Percentiles rank a stretch among this genome's conserved stretches.
Evolutionary conservation across 352 stramenopile genomes (phyloP).

Genomic region (Plasmopara halstedii): DNA sequence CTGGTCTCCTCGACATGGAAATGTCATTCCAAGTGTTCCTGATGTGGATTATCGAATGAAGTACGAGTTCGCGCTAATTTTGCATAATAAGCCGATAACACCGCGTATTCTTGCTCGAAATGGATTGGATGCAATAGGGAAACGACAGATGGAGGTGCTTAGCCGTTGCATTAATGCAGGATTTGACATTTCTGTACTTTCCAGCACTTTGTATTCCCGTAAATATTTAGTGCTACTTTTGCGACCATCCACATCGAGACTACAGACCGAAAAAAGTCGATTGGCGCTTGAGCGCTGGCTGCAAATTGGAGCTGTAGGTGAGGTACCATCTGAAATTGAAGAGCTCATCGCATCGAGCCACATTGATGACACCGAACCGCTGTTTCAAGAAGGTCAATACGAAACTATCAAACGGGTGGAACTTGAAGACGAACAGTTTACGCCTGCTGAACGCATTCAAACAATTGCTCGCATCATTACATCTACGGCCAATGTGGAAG

Average conservation of each 20-base stretch:
- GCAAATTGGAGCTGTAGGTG: constrained; percentile 75
- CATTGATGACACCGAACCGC: constrained; percentile 42
- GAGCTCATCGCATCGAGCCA: constrained; percentile 74
- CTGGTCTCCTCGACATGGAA: constrained; percentile 59
- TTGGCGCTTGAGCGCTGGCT: constrained; percentile 79
- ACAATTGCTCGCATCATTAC: constrained; percentile 85
- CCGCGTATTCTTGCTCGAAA: constrained; percentile 65
- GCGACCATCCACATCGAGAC: constrained; percentile 42
- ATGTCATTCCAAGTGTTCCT: constrained; percentile 20
- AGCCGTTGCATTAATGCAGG: constrained; percentile 64
- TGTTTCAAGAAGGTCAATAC: constrained; percentile 5
- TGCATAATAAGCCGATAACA: constrained; percentile 78
- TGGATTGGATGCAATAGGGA: constrained; percentile 60
- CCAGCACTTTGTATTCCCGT: constrained; percentile 70
- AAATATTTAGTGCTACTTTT: constrained; percentile 79
- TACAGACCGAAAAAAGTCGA: constrained; percentile 76
- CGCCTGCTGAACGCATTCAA: constrained; percentile 72
- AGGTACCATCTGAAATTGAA: constrained; percentile 82
- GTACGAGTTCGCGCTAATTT: constrained; percentile 79
- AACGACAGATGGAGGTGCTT: constrained; percentile 71
- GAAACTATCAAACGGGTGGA: constrained; percentile 21
- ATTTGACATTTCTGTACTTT: constrained; percentile 71
- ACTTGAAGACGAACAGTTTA: constrained; percentile 64
- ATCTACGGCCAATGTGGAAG: constrained; percentile 54
- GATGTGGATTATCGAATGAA: constrained; percentile 58